Evolutionary conservation across 495 filamentous ascomycete species (phyloP).

Genomic region (Geoglossum glabrum): DNA sequence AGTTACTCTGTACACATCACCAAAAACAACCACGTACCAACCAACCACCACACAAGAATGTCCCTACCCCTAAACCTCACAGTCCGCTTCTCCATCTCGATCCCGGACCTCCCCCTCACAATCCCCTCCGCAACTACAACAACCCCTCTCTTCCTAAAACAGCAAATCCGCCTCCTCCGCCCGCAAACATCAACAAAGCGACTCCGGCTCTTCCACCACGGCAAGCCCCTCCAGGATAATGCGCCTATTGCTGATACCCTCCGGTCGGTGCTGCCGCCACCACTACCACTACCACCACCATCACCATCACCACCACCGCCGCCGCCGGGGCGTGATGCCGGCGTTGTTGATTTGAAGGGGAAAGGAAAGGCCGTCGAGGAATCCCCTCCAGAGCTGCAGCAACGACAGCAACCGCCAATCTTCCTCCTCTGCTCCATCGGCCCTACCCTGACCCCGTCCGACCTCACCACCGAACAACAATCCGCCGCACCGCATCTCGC

Average conservation of each 20-base stretch:
- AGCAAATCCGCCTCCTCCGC: constrained; percentile 56
- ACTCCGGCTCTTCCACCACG: constrained; percentile 72
- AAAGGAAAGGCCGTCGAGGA: constrained; percentile 26
- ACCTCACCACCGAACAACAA: constrained; percentile 42
- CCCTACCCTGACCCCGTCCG: constrained; percentile 43
- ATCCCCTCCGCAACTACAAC: constrained; percentile 45
- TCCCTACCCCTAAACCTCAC: constrained; percentile 3
- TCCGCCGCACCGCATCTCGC: constrained; percentile 2
- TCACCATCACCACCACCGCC: constrained; percentile 12
- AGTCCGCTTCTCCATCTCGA: constrained; percentile 70
- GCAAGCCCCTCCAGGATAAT: constrained; percentile 61
- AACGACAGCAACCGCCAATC: constrained; percentile 23
- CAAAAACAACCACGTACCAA: too few species aligned
- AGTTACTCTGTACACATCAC: too few species aligned
- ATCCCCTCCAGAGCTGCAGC: constrained; percentile 9
- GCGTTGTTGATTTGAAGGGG: constrained; percentile 10
- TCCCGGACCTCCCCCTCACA: constrained; percentile 66
- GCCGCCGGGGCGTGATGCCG: too few species aligned
- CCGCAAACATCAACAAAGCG: constrained; percentile 36
- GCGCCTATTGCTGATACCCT: constrained; percentile 27
- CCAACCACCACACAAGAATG: too few species aligned
- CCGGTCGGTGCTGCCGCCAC: neutral
- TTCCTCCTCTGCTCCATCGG: constrained; percentile 85
- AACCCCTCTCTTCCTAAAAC: constrained; percentile 56
- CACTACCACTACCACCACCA: constrained; percentile 17